Base-by-base conservation (phyloP, 1,284 basidiomycete genomes). In the Puccinia triticina region DNA sequence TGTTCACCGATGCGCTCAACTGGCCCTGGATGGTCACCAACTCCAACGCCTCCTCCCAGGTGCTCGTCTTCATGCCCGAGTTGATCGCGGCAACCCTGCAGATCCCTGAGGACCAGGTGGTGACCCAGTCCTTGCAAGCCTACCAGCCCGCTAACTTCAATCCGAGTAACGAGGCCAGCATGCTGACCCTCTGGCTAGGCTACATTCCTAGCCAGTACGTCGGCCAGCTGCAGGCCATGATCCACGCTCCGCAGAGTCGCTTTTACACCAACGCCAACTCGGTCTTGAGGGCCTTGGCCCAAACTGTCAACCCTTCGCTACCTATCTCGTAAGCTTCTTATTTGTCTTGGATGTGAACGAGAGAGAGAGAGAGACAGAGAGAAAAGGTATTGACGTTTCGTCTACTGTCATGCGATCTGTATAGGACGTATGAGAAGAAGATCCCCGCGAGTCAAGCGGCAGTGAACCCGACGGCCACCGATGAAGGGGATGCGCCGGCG, bases 101-200 rank as follows among this genome's bases (percentile, higher is more conserved):
- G 21, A 55, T 83, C 26, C 75, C 83, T 84, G 85, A 82, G 32
- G 82, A 82, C 16, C 79, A 86, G 11, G 86, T 88, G 32, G 83
- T 85, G 76, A 88, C 87, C 0, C 87, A 87, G 82, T 87, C 87
- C 61, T 84, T 88, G 23, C 84, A 87, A 84, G 87, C 87, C 4
- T 88, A 88, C 84, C 86, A 87, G 76, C 88, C 88, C 7, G 87
- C 87, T 1, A 82, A 85, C 1, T 86, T 86, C 84, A 85, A 86
- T 77, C 87, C 87, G 1, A 84, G 84, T 21, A 83, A 85, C 59
- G 59, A 34, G 29, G 83, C 85, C 3, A 83, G 84, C 11, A 84
- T 88, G 14, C 85, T 88, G 64, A 88, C 88, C 11, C 86, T 87
- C 77, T 88, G 87, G 86, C 84, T 88, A 18, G 88, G 86, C 7